These are phyloP conservation scores for Aspergillus viridinutans DNA, from an alignment of 2,329 filamentous ascomycete genomes.

Conservation along the genomic window DNA sequence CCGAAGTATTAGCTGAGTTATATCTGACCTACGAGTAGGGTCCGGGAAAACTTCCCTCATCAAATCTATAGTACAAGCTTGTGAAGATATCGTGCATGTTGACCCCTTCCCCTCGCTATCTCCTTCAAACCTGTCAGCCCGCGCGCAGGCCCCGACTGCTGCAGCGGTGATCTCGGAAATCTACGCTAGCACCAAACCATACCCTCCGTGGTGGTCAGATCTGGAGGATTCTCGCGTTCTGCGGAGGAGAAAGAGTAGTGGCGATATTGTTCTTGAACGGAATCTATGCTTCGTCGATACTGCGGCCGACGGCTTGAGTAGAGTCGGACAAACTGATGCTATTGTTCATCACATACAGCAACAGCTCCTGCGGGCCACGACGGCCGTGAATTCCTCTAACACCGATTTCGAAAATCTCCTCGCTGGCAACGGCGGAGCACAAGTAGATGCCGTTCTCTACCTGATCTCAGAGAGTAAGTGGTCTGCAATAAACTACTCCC, in stretches of 20 bases:
- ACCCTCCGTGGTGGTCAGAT: conserved; percentile 86
- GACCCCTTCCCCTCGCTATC: conserved; percentile 53
- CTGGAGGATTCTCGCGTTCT: conserved; percentile 61
- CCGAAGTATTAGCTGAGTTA: neutral
- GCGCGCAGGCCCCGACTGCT: conserved; percentile 13
- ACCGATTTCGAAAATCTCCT: conserved; percentile 72
- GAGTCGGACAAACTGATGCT: conserved; percentile 51
- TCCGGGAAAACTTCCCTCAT: conserved; percentile 87
- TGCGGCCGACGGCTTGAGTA: conserved; percentile 55
- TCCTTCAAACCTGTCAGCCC: conserved; percentile 15
- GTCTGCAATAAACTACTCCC: neutral
- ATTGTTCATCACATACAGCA: conserved; percentile 70
- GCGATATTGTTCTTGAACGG: conserved; percentile 76
- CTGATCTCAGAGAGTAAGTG: conserved; percentile 66
- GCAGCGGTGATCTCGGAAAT: conserved; percentile 57
- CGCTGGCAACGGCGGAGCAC: conserved; percentile 74
- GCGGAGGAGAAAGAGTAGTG: conserved; percentile 64
- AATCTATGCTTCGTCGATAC: conserved; percentile 95
- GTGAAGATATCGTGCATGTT: conserved; percentile 90
- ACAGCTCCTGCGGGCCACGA: conserved; percentile 60
- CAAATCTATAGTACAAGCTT: conserved; percentile 78
- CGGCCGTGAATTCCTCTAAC: conserved; percentile 61
- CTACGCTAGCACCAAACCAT: conserved; percentile 75
- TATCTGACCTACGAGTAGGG: conserved; percentile 45
- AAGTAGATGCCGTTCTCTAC: conserved; percentile 83